A percentile compares a stretch with the other conserved stretches of the same genome.
phyloP scores from a whole-genome alignment of 805 yeast genomes.

The Saccharomycopsis microspora region DNA sequence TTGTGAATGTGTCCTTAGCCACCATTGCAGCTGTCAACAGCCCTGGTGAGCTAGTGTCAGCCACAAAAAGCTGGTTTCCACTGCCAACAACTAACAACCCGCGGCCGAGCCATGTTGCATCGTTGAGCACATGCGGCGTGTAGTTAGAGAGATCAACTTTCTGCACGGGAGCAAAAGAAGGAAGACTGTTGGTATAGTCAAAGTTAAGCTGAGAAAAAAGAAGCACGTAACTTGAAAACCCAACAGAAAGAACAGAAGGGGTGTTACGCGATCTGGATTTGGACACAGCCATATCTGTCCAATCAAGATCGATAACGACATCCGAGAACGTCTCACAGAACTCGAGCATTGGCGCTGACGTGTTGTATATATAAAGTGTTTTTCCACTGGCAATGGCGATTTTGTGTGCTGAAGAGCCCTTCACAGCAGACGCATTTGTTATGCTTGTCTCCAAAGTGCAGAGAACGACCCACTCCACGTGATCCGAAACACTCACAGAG shows the following conservation, averaged over 20 bases:
- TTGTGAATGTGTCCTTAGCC: slow-evolving; percentile 31
- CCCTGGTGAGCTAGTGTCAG: slow-evolving; percentile 37
- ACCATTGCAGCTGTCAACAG: slow-evolving; percentile 37
- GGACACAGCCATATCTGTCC: slow-evolving; percentile 44
- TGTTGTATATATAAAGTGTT: slow-evolving; percentile 69
- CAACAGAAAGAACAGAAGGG: slow-evolving; percentile 71
- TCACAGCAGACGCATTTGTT: slow-evolving; percentile 36
- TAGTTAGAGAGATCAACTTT: slow-evolving; percentile 56
- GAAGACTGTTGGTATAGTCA: slow-evolving; percentile 75
- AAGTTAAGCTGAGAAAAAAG: slow-evolving; percentile 75
- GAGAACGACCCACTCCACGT: slow-evolving; percentile 41
- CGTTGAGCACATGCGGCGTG: slow-evolving; percentile 79
- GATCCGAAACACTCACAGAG: neutral
- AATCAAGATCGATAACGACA: slow-evolving; percentile 63
- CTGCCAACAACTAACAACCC: slow-evolving; percentile 76
- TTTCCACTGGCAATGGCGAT: slow-evolving; percentile 55
- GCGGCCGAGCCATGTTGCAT: slow-evolving; percentile 74
- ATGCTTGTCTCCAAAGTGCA: slow-evolving; percentile 46
- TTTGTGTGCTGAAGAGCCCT: slow-evolving; percentile 69
- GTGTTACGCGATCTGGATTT: slow-evolving; percentile 32
- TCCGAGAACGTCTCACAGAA: slow-evolving; percentile 34
- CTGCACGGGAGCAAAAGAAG: slow-evolving; percentile 69
- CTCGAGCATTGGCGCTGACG: slow-evolving; percentile 54
- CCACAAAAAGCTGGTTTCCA: slow-evolving; percentile 81
- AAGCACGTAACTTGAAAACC: slow-evolving; percentile 51